Evolutionary conservation across 2,329 filamentous ascomycete genomes (phyloP), one percentile per base, ranked within the genome.

Genomic region (Gnomoniopsis smithogilvyi): DNA sequence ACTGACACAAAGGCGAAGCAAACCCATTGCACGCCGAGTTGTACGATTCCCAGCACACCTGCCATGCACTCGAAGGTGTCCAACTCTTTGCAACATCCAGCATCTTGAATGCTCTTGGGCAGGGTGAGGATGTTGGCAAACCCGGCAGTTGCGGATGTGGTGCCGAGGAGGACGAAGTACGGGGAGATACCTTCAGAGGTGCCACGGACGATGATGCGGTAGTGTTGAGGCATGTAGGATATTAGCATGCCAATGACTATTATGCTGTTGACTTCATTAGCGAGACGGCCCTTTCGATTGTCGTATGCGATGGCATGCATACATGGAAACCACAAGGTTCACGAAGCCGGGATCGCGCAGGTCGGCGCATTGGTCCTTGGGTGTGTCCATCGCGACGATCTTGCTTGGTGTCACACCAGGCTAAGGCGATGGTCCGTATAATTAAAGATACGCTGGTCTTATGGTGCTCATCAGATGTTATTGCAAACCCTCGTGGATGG

Each of bases 111-210:
- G 58, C 91, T 96, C 60, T 87, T 84, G n/a, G 91, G 90, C 15
- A 96, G 84, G 0, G 91, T 89, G 55, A 98, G 78, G 69, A 99
- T 97, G 70, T 98, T 98, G 64, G 91, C 91, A 68, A 99, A 92
- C 26, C 91, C 90, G 51, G 90, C 91, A 54, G 90, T 96, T 67
- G 90, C 90, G 8, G 92, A 96, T 1, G 94, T 94, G 26, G 90
- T 91, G 61, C 95, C 95, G n/a, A 99, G 85, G 2, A 98, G 84
- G 64, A 99, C 87, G 70, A 96, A 99, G 74, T 94, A 95, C 10
- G 95, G 94, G 33, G 93, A 97, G 63, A 99, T 93, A 63, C 95
- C 95, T 72, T 96, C 94, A 22, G 94, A 96, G 15, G 91, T 95
- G 62, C 88, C 85, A 57, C 92, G 86, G 45, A 84, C 80, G 66